Conservation (phyloP, 2,329 filamentous ascomycete species). For the Hirsutella minnesotensis region DNA sequence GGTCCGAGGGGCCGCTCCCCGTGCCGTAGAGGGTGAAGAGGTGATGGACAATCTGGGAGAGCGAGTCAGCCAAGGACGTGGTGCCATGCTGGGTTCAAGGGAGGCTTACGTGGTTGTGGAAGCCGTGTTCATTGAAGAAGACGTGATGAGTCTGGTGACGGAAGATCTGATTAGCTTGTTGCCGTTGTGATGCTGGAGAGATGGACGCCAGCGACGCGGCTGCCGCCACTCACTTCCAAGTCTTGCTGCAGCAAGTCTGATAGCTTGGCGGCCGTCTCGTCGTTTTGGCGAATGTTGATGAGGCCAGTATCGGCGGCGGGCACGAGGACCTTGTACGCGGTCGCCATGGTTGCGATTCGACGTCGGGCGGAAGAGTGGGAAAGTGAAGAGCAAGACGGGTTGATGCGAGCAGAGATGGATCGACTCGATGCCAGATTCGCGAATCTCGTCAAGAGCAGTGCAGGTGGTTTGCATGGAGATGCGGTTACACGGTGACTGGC, state of each 20-base stretch:
- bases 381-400: background rate
- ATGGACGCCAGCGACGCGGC: too few relatives aligned
- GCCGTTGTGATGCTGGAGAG: background rate
- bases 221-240: too few relatives aligned
- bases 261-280: conserved; percentile 48
- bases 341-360: conserved; percentile 25
- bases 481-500: too few relatives aligned
- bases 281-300: conserved; percentile 31
- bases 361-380: background rate
- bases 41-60: conserved; percentile 52
- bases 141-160: conserved; percentile 50
- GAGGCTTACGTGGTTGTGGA: conserved; percentile 64
- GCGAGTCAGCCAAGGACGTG: background rate
- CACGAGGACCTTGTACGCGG: conserved; percentile 35
- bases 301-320: conserved; percentile 37
- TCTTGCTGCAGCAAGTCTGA: conserved; percentile 67
- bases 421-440: too few relatives aligned
- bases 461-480: too few relatives aligned
- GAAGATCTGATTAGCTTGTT: background rate
- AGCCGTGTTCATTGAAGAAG: conserved; percentile 65
- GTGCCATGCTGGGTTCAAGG: background rate
- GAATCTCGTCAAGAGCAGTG: too few relatives aligned
- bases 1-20: conserved; percentile 45
- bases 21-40: conserved; percentile 67
- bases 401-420: too few relatives aligned